Evolutionary conservation across 140 eudicot species (phyloP).

Genomic region (Flaveria floridana): DNA sequence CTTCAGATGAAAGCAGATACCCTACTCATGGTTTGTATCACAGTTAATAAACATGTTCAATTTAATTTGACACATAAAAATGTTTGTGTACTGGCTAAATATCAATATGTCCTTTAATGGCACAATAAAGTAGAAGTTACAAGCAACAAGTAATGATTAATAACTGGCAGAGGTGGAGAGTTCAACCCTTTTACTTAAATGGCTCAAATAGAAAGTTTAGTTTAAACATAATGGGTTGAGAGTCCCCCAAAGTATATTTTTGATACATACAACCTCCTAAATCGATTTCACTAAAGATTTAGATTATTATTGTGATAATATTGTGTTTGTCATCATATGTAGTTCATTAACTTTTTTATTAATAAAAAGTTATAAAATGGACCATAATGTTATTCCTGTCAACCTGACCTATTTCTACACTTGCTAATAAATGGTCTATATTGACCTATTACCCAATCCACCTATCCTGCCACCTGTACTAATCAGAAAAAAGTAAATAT

Average conservation of each 20-base stretch:
- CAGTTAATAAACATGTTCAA: not conserved
- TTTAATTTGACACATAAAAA: not conserved
- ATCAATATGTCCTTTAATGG: constrained; percentile 1
- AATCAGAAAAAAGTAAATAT: not conserved
- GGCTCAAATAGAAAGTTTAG: not conserved
- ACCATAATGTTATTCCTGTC: not conserved
- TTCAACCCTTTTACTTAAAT: not conserved
- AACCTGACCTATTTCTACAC: not conserved
- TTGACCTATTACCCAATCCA: not conserved
- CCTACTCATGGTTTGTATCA: constrained; percentile 66
- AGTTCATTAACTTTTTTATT: not conserved
- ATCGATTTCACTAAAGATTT: not conserved
- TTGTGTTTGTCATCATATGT: not conserved
- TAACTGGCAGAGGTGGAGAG: not conserved
- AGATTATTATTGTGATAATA: not conserved
- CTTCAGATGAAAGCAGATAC: constrained; percentile 83
- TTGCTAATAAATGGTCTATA: not conserved
- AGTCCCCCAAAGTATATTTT: not conserved
- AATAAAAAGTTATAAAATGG: not conserved
- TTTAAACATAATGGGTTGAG: not conserved
- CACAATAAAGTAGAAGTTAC: constrained; percentile 8
- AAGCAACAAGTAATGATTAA: not conserved
- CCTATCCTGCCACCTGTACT: constrained; percentile 1
- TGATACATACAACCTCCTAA: not conserved
- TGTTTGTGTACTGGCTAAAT: constrained; percentile 21